A percentile compares a stretch with the other conserved stretches of the same genome.
Conservation (phyloP, 2,329 filamentous ascomycete genomes). For the Westerdykella sp. region DNA sequence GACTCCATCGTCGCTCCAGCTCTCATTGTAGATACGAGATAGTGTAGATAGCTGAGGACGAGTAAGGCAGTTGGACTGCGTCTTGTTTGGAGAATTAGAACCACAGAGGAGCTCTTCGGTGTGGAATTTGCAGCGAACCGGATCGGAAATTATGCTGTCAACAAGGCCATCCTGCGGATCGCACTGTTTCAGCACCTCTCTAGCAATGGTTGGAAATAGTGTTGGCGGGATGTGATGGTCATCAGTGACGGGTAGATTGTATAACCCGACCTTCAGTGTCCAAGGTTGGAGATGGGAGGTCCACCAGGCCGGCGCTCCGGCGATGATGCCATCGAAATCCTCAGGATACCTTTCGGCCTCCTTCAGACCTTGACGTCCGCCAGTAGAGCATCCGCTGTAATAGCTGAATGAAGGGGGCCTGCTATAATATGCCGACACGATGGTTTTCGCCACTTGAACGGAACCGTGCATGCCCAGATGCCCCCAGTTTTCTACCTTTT, state of each 20-base stretch:
- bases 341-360: constrained; percentile 23
- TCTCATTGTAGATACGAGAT: not conserved
- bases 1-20: constrained; percentile 29
- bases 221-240: constrained; percentile 18
- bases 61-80: constrained; percentile 34
- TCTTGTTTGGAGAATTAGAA: constrained; percentile 12
- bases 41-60: not conserved
- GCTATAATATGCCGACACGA: constrained; percentile 46
- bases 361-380: constrained; percentile 29
- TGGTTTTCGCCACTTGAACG: constrained; percentile 43
- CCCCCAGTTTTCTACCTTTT: constrained; percentile 37
- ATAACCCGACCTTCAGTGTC: constrained; percentile 26
- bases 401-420: constrained; percentile 8
- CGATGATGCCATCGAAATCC: constrained; percentile 33
- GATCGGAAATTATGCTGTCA: constrained; percentile 46
- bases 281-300: constrained; percentile 1
- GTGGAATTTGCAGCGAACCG: constrained; percentile 33
- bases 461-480: constrained; percentile 43
- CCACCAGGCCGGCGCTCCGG: constrained; percentile 19
- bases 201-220: constrained; percentile 34
- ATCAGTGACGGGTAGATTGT: constrained; percentile 26
- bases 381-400: constrained; percentile 31
- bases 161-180: constrained; percentile 44
- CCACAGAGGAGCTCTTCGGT: constrained; percentile 35
- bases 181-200: constrained; percentile 45